Evolutionary conservation across 176 grass and related monocot genomes (phyloP).

Genomic region (Stipa capillata): DNA sequence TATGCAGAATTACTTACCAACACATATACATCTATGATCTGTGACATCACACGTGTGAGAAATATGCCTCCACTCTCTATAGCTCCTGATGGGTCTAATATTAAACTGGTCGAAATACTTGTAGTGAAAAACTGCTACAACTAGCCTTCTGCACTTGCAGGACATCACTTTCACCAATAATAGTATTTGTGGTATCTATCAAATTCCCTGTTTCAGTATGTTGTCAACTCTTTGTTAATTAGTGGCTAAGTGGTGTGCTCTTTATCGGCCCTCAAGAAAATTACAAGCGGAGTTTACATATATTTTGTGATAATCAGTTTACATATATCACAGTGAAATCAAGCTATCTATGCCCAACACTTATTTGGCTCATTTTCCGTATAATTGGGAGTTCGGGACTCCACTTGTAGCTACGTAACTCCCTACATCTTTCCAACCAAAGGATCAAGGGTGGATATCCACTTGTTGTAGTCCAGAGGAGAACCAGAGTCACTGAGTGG

Average conservation of each 20-base stretch:
- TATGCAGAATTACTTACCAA: too few species aligned
- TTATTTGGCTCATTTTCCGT: neutral
- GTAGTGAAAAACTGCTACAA: too few species aligned
- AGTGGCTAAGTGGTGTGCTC: neutral
- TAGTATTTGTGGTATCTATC: too few species aligned
- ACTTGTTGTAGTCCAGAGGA: constrained; percentile 42
- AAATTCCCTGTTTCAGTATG: too few species aligned
- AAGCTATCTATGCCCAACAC: neutral
- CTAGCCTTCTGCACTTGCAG: too few species aligned
- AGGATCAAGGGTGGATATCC: constrained; percentile 61
- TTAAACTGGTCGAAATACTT: too few species aligned
- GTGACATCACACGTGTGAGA: too few species aligned
- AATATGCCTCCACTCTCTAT: too few species aligned
- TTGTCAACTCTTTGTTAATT: neutral
- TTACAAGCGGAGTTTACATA: neutral
- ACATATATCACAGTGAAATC: neutral
- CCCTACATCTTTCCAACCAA: constrained; percentile 40
- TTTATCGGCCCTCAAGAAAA: neutral
- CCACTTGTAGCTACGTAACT: neutral
- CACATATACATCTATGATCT: too few species aligned
- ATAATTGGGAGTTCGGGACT: neutral
- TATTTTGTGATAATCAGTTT: neutral
- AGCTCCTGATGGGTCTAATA: too few species aligned
- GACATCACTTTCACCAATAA: too few species aligned
- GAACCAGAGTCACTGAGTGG: constrained; percentile 32